Percentiles rank a stretch among this genome's conserved stretches.
Evolutionary conservation across 108 stramenopile species (phyloP).

Genomic region (Conticribra weissflogii): DNA sequence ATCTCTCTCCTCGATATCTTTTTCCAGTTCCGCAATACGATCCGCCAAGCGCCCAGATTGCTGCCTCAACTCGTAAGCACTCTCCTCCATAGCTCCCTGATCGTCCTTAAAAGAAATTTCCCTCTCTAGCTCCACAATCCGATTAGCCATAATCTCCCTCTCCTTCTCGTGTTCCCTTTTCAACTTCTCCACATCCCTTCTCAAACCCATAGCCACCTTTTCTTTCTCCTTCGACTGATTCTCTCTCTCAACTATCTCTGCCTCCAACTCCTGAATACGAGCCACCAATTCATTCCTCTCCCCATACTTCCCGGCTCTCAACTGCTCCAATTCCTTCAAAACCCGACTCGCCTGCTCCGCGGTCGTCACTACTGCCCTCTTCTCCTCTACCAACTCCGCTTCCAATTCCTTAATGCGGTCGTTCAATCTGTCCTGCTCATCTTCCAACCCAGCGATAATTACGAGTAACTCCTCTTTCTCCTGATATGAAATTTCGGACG

Average conservation of each 20-base stretch:
- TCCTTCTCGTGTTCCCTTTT: constrained; percentile 36
- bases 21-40: constrained; percentile 29
- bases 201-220: constrained; percentile 17
- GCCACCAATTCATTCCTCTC: constrained; percentile 27
- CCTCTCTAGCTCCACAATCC: constrained; percentile 41
- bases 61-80: constrained; percentile 22
- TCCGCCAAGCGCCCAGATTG: constrained; percentile 23
- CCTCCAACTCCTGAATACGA: constrained; percentile 43
- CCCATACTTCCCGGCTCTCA: constrained; percentile 33
- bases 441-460: constrained; percentile 38
- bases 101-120: constrained; percentile 13
- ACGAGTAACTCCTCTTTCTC: constrained; percentile 23
- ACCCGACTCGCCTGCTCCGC: constrained; percentile 47
- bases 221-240: constrained; percentile 12
- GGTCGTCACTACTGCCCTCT: constrained; percentile 29
- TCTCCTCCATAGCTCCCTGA: constrained; percentile 11
- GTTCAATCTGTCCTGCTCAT: constrained; percentile 14
- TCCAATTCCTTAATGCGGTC: constrained; percentile 38
- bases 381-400: constrained; percentile 41
- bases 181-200: constrained; percentile 23
- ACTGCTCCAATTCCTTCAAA: constrained; percentile 35
- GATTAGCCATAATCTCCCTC: constrained; percentile 31
- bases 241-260: constrained; percentile 28
- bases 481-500: constrained; percentile 4
- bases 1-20: constrained; percentile 39